Conservation (phyloP, 768 basidiomycete genomes). For the Xerocomellus intermedius region DNA sequence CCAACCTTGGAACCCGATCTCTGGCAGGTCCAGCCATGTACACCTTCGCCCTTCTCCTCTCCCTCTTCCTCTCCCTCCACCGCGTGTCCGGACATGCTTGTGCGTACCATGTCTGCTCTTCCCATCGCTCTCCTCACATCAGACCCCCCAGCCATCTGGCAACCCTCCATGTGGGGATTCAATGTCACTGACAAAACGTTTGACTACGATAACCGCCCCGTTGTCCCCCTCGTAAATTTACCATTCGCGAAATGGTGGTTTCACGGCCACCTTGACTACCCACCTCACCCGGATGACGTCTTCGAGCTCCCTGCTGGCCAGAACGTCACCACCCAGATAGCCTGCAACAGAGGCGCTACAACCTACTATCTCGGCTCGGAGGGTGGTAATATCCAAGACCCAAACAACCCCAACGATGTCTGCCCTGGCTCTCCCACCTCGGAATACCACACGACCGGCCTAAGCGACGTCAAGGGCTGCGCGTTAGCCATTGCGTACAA, state of each 20-base stretch:
- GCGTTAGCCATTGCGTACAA: conserved; percentile 78
- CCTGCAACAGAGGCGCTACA: conserved; percentile 60
- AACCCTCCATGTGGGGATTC: conserved; percentile 65
- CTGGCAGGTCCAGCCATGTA: conserved; percentile 25
- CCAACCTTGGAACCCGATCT: no score
- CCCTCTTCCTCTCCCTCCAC: background rate
- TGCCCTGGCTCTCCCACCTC: conserved; percentile 47
- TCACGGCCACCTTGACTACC: conserved; percentile 56
- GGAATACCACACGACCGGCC: conserved; percentile 55
- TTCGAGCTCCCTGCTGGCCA: conserved; percentile 62
- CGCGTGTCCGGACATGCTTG: conserved; percentile 18
- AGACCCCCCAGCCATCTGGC: conserved; percentile 42
- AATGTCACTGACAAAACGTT: conserved; percentile 58
- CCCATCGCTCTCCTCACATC: background rate
- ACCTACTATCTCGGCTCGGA: conserved; percentile 51
- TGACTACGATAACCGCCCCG: conserved; percentile 64
- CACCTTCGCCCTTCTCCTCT: background rate
- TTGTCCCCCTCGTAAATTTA: conserved; percentile 36
- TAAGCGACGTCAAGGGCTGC: conserved; percentile 59
- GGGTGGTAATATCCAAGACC: conserved; percentile 51
- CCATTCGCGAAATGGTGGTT: conserved; percentile 56
- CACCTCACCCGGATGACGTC: conserved; percentile 55
- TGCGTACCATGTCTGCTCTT: conserved; percentile 1
- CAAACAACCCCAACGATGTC: conserved; percentile 46
- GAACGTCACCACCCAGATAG: conserved; percentile 51